Evolutionary conservation across 345 rosid genomes (phyloP), one percentile per base, ranked within the genome.

Genomic region (Murraya paniculata): DNA sequence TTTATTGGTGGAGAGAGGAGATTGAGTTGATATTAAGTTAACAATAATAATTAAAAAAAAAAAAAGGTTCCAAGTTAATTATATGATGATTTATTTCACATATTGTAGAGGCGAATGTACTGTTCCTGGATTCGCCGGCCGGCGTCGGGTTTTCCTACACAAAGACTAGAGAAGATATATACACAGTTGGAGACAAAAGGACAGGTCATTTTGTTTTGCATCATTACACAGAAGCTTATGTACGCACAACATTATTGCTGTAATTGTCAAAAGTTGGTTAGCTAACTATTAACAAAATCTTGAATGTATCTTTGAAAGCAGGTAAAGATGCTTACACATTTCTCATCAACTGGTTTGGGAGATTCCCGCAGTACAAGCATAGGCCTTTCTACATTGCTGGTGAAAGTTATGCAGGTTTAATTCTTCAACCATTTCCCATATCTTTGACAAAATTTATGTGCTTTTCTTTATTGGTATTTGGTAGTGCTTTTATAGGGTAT

Each of bases 81-180:
- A 2, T 41, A 45, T 9, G 5, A 27, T 73, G 36, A 31, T 45
- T 62, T 76, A 7, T 31, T 60, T 59, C 13, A 73, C 22, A 24
- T 6, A 24, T 56, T 73, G 84, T 75, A 94, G 98, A 72, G 86
- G 93, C 98, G 6, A 95, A 95, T 84, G 11, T 93, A 82, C 82
- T 93, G 19, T 95, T 95, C 82, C 82, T 95, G 72, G 98, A 95
- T 79, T 93, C 98, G 24, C 98, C 98, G 22, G 98, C 93, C 2
- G 98, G 97, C 0, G 97, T 94, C 24, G 97, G 97, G 59, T 94
- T 94, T 80, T 94, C 97, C 5, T 93, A 93, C 76, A 84, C 98
- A 22, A 95, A 90, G 39, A 87, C 86, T 1, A 82, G 91, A 2
- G 83, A 93, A 6, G 95, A 93, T 71, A 62, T 85, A 39, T 72